Percentiles rank a stretch among this genome's conserved stretches.
Conservation (phyloP, 2,329 filamentous ascomycete species). For the Calonectria pseudoturangicola region DNA sequence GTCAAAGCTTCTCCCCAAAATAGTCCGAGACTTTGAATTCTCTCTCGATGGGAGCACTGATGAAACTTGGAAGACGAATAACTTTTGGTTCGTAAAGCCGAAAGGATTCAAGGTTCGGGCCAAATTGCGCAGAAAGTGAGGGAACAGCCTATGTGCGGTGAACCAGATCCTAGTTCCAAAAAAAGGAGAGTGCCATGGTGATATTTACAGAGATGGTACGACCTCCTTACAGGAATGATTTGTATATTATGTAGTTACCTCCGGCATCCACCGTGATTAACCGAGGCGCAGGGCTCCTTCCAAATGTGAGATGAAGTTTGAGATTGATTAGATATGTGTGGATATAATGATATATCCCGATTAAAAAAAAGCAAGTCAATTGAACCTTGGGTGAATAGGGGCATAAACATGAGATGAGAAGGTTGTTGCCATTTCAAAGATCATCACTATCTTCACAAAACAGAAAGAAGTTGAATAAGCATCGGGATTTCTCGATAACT, state of each 20-base stretch:
- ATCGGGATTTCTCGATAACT: too few relatives aligned
- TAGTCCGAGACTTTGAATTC: constrained; percentile 52
- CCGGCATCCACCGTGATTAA: too few relatives aligned
- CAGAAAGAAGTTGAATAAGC: too few relatives aligned
- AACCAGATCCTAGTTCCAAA: too few relatives aligned
- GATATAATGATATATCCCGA: background rate
- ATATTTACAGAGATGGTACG: too few relatives aligned
- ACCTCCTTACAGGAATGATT: too few relatives aligned
- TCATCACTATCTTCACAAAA: background rate
- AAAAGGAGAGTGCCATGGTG: too few relatives aligned
- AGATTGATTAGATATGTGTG: background rate
- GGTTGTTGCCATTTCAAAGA: background rate
- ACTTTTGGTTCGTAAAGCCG: constrained; percentile 40
- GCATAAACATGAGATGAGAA: background rate
- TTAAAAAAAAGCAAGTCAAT: background rate
- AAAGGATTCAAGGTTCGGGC: constrained; percentile 27
- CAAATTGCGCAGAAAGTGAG: background rate
- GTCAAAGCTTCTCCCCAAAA: constrained; percentile 47
- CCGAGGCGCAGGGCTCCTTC: too few relatives aligned
- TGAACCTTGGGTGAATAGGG: background rate
- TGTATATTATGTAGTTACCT: too few relatives aligned
- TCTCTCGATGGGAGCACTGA: background rate
- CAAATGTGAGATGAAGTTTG: too few relatives aligned
- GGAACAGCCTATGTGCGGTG: too few relatives aligned
- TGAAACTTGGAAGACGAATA: constrained; percentile 16